Evolutionary conservation across 2,329 filamentous ascomycete genomes (phyloP), one percentile per base, ranked within the genome.

Genomic region (Apiospora rasikravindrae): DNA sequence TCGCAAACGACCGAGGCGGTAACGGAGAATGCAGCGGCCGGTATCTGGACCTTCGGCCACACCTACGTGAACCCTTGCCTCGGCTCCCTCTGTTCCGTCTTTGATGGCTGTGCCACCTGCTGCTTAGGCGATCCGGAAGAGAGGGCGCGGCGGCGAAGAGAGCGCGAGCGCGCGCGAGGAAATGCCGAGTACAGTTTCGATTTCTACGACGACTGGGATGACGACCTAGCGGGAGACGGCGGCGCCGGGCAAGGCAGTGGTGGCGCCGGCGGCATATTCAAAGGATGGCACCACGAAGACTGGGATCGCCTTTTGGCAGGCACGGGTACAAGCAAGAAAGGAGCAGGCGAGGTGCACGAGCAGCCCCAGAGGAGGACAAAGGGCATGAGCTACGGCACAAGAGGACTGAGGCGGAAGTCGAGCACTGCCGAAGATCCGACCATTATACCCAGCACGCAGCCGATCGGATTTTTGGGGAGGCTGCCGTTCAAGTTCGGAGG

Each of bases 121-220:
- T 94, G 94, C 76, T 82, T 91, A 47, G 92, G 93, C 70, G 90
- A 90, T 78, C 89, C 90, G 71, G 93, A 95, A 76, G 93, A 96
- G 79, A 91, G 93, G 72, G 85, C 90, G 68, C 90, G 93, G 42
- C 90, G 94, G 71, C 83, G 86, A 66, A 86, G 92, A 73, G 91
- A 94, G 77, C 89, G 92, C 64, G 88, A 88, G 26, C 85, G 88
- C 11, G 84, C 85, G 33, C 83, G 84, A 73, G 90, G 89, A 2
- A 83, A 90, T 69, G 93, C 95, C 40, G 95, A 98, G 82, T 90
- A 93, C 77, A 95, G 90, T 78, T 98, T 98, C 80, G 96, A 98
- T 82, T 98, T 98, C 81, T 98, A 98, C 84, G 96, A 98, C 82
- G 96, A 98, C 82, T 98, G 96, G 96, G 94, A 98, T 73, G 86